phyloP scores from a whole-genome alignment of 2,329 filamentous ascomycete genomes.

The Triangularia verruculosa region DNA sequence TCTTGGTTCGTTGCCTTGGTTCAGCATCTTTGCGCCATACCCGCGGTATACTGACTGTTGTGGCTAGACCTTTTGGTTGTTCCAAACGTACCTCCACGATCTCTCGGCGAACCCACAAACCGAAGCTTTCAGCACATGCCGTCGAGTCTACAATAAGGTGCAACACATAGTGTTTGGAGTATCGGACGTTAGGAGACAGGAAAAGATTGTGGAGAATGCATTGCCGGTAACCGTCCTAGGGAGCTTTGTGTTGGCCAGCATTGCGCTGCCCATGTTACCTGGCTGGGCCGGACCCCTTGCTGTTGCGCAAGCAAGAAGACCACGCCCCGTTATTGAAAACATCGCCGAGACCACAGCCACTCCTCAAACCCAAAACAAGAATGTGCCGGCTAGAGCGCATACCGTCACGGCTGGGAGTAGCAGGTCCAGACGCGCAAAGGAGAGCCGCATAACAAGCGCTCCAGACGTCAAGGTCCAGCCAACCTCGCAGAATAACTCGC shows the following conservation, averaged over 20 bases:
- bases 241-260: slow-evolving; percentile 73
- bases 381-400: slow-evolving; percentile 63
- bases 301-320: slow-evolving; percentile 76
- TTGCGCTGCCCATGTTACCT: slow-evolving; percentile 73
- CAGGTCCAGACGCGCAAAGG: slow-evolving; percentile 48
- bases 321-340: slow-evolving; percentile 59
- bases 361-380: slow-evolving; percentile 35
- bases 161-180: slow-evolving; percentile 83
- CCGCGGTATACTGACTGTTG: not conserved
- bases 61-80: slow-evolving; percentile 79
- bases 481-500: slow-evolving; percentile 18
- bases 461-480: slow-evolving; percentile 36
- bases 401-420: slow-evolving; percentile 57
- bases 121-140: slow-evolving; percentile 76
- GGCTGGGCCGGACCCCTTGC: slow-evolving; percentile 76
- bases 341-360: slow-evolving; percentile 52
- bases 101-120: slow-evolving; percentile 72
- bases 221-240: slow-evolving; percentile 77
- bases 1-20: slow-evolving; percentile 58
- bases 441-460: slow-evolving; percentile 45
- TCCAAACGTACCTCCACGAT: slow-evolving; percentile 84
- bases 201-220: slow-evolving; percentile 79
- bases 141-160: slow-evolving; percentile 82
- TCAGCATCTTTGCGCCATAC: slow-evolving; percentile 22
- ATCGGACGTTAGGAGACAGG: slow-evolving; percentile 63